Evolutionary conservation across 2,329 filamentous ascomycete species (phyloP).

Genomic region (Exophiala dermatitidis): DNA sequence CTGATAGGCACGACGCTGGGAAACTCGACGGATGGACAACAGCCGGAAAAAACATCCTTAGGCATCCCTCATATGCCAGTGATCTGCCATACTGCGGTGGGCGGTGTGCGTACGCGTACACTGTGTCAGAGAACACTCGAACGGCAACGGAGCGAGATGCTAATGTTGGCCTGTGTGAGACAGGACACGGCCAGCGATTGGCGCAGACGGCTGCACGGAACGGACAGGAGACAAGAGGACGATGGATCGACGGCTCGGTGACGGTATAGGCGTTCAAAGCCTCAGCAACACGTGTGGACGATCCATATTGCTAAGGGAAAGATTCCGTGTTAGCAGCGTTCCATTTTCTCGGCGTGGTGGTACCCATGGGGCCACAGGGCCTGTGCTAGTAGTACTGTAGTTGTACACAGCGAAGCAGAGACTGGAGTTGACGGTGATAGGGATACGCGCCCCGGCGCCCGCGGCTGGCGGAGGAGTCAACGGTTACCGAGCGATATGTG

Average conservation of each 20-base stretch:
- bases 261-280: neutral
- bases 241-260: slow-evolving; percentile 10
- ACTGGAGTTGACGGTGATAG: neutral
- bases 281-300: slow-evolving; percentile 12
- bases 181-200: slow-evolving; percentile 2
- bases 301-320: slow-evolving; percentile 1
- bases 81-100: too few species aligned
- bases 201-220: slow-evolving; percentile 5
- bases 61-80: too few species aligned
- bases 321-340: neutral
- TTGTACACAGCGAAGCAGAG: too few species aligned
- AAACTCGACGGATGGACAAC: neutral
- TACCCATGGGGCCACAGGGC: too few species aligned
- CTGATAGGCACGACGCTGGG: too few species aligned
- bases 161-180: slow-evolving; percentile 1
- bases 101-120: neutral
- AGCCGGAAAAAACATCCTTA: neutral
- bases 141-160: neutral
- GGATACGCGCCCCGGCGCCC: neutral
- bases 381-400: too few species aligned
- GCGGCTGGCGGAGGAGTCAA: neutral
- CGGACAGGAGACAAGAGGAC: neutral
- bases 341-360: neutral
- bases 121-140: neutral
- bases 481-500: neutral